Base-by-base conservation (phyloP, 257 asterid genomes). In the Craterostigma plantagineum region DNA sequence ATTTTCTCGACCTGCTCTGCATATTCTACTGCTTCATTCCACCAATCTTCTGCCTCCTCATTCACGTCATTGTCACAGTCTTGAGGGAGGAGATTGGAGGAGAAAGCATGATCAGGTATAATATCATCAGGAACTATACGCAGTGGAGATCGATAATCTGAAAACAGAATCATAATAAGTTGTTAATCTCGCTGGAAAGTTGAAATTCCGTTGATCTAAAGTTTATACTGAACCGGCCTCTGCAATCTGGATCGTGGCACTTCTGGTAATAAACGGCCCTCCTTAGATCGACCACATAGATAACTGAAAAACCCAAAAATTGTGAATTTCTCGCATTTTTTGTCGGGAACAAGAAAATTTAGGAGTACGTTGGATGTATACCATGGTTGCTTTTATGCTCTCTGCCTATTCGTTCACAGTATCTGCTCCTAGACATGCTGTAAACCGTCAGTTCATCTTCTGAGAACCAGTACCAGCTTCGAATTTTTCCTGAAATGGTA, bases 371-470 rank as follows among this genome's bases (percentile, higher is more conserved):
- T 35, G 45, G 34, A 49, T 47, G 41, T 12, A 53, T 76, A 87
- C 98, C 93, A 35, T 82, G 80, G 52, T 87, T 87, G 82, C 98
- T 79, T 66, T 79, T 79, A 60, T 87, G 98, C 65, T 87, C 77
- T 79, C 98, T 70, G 63, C 85, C 95, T 57, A 87, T 87, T 61
- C 98, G 76, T 61, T 82, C 95, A 37, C 98, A 87, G 53, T 71
- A 87, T 72, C 98, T 76, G 60, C 61, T 87, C 60, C 79, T 76
- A 38, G 81, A 82, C 98, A 87, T 87, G 71, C 74, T 79, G 56
- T 87, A 87, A 11, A 87, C 93, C 68, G 81, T 72, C 57, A 87
- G 57, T 58, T 70, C 86, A 58, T 72, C 71, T 66, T 87, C 98
- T 16, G 93, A 82, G 60, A 87, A 82, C 92, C 85, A 82, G 60